Evolutionary conservation across 108 stramenopile genomes (phyloP).

Genomic region (Skeletonema marinoi): DNA sequence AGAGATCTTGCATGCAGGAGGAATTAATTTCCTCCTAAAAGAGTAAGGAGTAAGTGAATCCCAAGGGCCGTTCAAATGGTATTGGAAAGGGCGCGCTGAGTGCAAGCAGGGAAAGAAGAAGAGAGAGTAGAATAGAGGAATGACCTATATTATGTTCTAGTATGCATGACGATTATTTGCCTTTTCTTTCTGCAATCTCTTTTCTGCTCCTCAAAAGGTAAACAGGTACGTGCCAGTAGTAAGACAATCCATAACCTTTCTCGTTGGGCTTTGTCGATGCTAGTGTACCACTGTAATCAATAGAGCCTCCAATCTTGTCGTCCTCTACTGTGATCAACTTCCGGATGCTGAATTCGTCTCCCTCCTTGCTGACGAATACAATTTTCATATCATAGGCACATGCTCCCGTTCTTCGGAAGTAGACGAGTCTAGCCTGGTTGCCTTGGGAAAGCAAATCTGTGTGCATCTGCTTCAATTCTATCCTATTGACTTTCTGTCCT

Average conservation of each 20-base stretch:
- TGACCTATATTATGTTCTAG: too few relatives aligned
- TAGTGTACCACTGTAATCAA: neutral
- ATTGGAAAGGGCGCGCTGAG: too few relatives aligned
- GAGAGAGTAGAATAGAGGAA: too few relatives aligned
- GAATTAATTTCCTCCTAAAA: too few relatives aligned
- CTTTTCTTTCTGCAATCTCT: neutral
- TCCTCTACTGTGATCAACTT: neutral
- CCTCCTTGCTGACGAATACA: neutral
- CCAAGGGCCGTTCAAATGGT: too few relatives aligned
- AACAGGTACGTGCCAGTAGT: neutral
- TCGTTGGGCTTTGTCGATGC: neutral
- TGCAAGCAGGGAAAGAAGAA: too few relatives aligned
- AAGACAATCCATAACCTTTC: neutral
- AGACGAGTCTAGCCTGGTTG: neutral
- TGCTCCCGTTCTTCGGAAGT: neutral
- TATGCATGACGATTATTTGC: too few relatives aligned
- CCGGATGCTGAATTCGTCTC: neutral
- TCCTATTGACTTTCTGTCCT: slow-evolving; percentile 1
- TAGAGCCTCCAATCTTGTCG: neutral
- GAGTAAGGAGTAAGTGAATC: too few relatives aligned
- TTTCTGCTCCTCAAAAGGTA: neutral
- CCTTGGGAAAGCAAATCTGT: neutral
- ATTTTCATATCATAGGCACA: neutral
- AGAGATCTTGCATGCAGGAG: too few relatives aligned
- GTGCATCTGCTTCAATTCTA: slow-evolving; percentile 4